These are phyloP conservation scores for Clavispora fructus DNA, from an alignment of 805 yeast genomes.

Conservation along the genomic window DNA sequence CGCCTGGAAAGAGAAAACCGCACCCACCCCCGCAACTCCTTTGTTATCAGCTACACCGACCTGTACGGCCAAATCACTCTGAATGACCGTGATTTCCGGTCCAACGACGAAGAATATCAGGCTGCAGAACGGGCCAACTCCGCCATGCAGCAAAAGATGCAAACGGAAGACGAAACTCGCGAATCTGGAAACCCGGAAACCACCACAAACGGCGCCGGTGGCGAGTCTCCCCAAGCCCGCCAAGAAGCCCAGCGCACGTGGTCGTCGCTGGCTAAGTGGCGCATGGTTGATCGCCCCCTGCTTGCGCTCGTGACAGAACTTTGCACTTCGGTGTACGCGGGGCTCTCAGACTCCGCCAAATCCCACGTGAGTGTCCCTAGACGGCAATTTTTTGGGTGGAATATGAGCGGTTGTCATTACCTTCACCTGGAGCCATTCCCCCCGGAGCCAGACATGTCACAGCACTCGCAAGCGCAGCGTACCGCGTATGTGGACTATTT, in stretches of 20 bases:
- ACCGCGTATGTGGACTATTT: slow-evolving; percentile 32
- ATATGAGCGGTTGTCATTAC: slow-evolving; percentile 55
- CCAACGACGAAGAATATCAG: too few species aligned
- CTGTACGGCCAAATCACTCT: too few species aligned
- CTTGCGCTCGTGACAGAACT: slow-evolving; percentile 36
- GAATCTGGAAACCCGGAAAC: too few species aligned
- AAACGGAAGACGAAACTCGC: too few species aligned
- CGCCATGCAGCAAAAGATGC: too few species aligned
- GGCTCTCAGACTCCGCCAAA: slow-evolving; percentile 29
- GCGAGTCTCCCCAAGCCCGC: background rate
- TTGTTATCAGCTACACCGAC: too few species aligned
- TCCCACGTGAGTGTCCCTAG: slow-evolving; percentile 43
- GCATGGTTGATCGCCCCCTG: slow-evolving; percentile 44
- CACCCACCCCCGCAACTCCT: too few species aligned
- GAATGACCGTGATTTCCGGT: too few species aligned
- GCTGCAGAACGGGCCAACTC: too few species aligned
- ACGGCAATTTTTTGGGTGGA: slow-evolving; percentile 62
- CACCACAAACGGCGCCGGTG: background rate
- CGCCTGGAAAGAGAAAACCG: too few species aligned
- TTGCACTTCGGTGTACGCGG: slow-evolving; percentile 27
- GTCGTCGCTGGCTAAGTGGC: slow-evolving; percentile 34
- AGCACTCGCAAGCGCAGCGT: slow-evolving; percentile 1
- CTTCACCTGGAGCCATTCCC: slow-evolving; percentile 31
- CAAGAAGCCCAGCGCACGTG: background rate
- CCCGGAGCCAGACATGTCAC: slow-evolving; percentile 21